Evolutionary conservation across 257 asterid genomes (phyloP).

Genomic region (Solanum pennellii): DNA sequence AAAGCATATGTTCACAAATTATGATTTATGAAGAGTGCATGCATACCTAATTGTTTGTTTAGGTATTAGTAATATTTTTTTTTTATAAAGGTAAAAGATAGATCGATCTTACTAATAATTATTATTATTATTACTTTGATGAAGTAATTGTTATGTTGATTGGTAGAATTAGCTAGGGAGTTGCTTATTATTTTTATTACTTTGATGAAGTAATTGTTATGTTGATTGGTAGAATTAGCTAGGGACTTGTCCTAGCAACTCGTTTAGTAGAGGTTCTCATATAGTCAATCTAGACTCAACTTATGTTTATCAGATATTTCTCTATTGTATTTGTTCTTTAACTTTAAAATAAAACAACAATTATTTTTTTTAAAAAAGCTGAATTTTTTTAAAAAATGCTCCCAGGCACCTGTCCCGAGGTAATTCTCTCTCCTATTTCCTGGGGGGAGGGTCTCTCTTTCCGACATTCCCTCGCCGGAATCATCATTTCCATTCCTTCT

Average conservation of each 20-base stretch:
- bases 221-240: too few species aligned
- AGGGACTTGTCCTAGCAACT: too few species aligned
- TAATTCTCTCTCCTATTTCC: background rate
- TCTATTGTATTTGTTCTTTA: too few species aligned
- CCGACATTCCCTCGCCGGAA: background rate
- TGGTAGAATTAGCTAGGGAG: too few species aligned
- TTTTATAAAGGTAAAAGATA: background rate
- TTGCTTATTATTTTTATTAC: too few species aligned
- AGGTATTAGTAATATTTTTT: background rate
- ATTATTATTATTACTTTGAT: background rate
- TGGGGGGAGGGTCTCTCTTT: background rate
- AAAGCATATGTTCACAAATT: background rate
- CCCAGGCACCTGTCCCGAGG: background rate
- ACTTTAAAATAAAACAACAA: too few species aligned
- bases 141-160: background rate
- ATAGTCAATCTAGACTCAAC: too few species aligned
- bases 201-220: too few species aligned
- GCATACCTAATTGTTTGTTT: background rate
- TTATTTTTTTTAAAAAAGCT: too few species aligned
- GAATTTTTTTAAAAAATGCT: background rate
- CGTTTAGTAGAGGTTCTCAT: too few species aligned
- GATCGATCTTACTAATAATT: background rate
- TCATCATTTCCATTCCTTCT: background rate
- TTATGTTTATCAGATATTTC: too few species aligned
- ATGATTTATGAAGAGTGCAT: background rate